A percentile compares a stretch with the other conserved stretches of the same genome.
These are phyloP conservation scores for Schizochytrium sp. DNA, from an alignment of 108 stramenopile genomes.

Conservation along the genomic window DNA sequence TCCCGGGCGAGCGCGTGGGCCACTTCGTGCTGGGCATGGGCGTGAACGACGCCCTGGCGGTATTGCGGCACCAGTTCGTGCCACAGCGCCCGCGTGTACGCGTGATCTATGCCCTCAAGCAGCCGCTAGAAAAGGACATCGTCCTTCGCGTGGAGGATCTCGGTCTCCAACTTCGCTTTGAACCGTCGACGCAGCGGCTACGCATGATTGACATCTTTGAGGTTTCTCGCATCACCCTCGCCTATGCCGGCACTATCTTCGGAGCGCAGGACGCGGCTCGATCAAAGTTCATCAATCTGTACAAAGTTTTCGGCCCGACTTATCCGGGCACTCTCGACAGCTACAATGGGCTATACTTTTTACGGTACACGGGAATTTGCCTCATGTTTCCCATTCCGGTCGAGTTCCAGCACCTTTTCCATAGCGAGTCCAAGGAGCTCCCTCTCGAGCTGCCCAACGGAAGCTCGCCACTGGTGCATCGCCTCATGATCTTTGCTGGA, in stretches of 20 bases:
- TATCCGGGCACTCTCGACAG: neutral
- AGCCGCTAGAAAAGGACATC: neutral
- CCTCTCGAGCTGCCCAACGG: conserved; percentile 10
- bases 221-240: neutral
- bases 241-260: neutral
- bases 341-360: neutral
- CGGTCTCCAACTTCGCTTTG: neutral
- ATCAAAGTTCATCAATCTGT: neutral
- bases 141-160: neutral
- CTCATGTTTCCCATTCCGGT: conserved; percentile 8
- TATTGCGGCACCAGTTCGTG: neutral
- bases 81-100: neutral
- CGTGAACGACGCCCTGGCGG: neutral
- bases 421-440: neutral
- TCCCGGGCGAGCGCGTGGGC: neutral
- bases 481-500: neutral
- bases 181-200: neutral
- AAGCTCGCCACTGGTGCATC: neutral
- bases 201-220: conserved; percentile 6
- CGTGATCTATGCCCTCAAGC: neutral
- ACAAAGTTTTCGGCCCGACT: neutral
- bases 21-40: conserved; percentile 2
- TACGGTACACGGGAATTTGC: neutral
- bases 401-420: neutral
- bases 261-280: neutral